Conservation (phyloP, 192 early-diverging fungal species). For the Entomortierella lignicola region DNA sequence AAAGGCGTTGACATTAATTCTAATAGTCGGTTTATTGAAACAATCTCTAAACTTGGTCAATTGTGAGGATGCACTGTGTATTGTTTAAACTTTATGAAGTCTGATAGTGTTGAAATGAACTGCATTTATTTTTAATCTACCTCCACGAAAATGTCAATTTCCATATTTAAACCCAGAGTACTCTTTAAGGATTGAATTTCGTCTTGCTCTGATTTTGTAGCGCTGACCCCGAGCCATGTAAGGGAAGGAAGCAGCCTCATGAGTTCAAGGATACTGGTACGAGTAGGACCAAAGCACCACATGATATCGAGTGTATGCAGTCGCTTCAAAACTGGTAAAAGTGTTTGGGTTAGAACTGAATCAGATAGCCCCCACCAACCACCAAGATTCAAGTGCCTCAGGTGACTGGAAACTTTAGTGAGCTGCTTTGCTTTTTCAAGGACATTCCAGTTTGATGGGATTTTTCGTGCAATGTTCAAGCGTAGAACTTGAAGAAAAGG, state of each 20-base stretch:
- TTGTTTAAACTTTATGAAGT: too few species aligned
- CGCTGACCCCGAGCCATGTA: conserved; percentile 8
- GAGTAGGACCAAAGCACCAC: conserved; percentile 10
- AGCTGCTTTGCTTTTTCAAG: conserved; percentile 5
- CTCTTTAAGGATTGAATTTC: background rate
- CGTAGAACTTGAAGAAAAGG: conserved; percentile 2
- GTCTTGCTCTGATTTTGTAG: background rate
- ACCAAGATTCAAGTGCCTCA: background rate
- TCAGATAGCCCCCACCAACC: conserved; percentile 17
- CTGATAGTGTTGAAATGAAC: too few species aligned
- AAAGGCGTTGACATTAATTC: too few species aligned
- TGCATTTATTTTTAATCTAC: too few species aligned
- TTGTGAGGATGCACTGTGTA: too few species aligned
- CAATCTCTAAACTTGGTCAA: too few species aligned
- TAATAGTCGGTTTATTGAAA: too few species aligned
- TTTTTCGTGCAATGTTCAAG: conserved; percentile 15
- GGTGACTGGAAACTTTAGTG: background rate
- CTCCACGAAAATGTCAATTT: background rate
- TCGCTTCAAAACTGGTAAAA: conserved; percentile 10
- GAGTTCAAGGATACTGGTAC: background rate
- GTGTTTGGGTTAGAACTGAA: background rate
- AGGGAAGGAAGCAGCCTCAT: conserved; percentile 1
- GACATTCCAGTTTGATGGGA: conserved; percentile 10
- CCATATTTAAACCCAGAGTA: background rate
- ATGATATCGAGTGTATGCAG: conserved; percentile 10